These are phyloP conservation scores for Termitomyces sp. DNA, from an alignment of 768 basidiomycete genomes.

Conservation along the genomic window DNA sequence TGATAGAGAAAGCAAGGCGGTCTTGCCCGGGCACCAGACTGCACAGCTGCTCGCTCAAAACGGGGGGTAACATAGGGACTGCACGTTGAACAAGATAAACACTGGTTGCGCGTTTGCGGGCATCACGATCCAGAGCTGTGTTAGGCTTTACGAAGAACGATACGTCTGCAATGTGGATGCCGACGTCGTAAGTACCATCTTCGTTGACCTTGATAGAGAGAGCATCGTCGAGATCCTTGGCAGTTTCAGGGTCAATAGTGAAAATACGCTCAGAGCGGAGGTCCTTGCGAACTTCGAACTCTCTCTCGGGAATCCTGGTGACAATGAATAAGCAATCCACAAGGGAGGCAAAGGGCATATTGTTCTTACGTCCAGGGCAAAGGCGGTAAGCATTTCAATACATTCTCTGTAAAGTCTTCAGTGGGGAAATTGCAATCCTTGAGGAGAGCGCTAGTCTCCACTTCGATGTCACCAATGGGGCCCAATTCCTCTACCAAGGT, in stretches of 20 bases:
- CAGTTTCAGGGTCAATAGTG: slow-evolving; percentile 87
- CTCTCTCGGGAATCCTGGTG: slow-evolving; percentile 79
- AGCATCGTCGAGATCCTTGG: slow-evolving; percentile 95
- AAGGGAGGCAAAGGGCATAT: background rate
- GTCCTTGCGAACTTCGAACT: slow-evolving; percentile 86
- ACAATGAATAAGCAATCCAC: slow-evolving; percentile 9
- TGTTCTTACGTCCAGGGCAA: slow-evolving; percentile 84
- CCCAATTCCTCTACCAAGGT: slow-evolving; percentile 97
- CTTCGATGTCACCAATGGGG: slow-evolving; percentile 97
- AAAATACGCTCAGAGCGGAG: slow-evolving; percentile 82
- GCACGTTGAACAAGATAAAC: slow-evolving; percentile 96
- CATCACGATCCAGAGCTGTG: slow-evolving; percentile 97
- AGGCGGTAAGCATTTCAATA: slow-evolving; percentile 93
- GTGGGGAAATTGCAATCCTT: slow-evolving; percentile 99
- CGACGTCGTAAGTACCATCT: slow-evolving; percentile 89
- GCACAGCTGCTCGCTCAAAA: slow-evolving; percentile 90
- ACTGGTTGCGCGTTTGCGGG: slow-evolving; percentile 93
- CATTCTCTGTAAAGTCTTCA: slow-evolving; percentile 94
- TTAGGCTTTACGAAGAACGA: slow-evolving; percentile 94
- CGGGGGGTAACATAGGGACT: slow-evolving; percentile 95
- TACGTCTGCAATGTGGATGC: slow-evolving; percentile 96
- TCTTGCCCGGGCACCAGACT: slow-evolving; percentile 87
- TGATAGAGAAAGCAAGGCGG: slow-evolving; percentile 84
- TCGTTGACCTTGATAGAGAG: slow-evolving; percentile 86
- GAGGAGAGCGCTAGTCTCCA: slow-evolving; percentile 93